A percentile compares a stretch with the other conserved stretches of the same genome.
These are phyloP conservation scores for Annulohypoxylon stygium DNA, from an alignment of 495 filamentous ascomycete genomes.

Conservation along the genomic window DNA sequence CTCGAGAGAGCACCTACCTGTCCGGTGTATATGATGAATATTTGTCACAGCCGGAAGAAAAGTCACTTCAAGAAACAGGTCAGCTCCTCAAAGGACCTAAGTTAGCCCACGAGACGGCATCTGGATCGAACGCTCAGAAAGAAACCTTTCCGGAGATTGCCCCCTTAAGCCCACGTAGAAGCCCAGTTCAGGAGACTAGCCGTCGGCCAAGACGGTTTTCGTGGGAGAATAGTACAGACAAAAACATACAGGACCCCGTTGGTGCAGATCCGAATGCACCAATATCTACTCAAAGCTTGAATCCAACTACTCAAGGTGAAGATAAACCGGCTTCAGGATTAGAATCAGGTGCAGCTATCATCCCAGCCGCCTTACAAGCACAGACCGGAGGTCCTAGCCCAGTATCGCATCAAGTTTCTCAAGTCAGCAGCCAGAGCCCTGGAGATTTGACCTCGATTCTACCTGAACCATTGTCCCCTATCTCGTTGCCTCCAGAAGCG, in stretches of 20 bases:
- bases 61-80: slow-evolving; percentile 45
- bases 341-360: slow-evolving; percentile 4
- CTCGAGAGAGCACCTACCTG: slow-evolving; percentile 61
- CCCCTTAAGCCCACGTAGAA: slow-evolving; percentile 38
- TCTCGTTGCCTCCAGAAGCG: slow-evolving; percentile 47
- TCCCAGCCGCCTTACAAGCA: slow-evolving; percentile 27
- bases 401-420: slow-evolving; percentile 55
- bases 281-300: slow-evolving; percentile 15
- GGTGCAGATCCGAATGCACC: slow-evolving; percentile 20
- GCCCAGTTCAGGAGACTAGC: slow-evolving; percentile 25
- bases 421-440: slow-evolving; percentile 51
- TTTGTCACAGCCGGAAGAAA: slow-evolving; percentile 54
- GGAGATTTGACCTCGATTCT: slow-evolving; percentile 35
- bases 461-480: slow-evolving; percentile 54
- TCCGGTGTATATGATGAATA: slow-evolving; percentile 62
- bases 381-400: slow-evolving; percentile 23
- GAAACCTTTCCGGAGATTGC: slow-evolving; percentile 35
- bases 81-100: slow-evolving; percentile 35
- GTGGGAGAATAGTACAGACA: slow-evolving; percentile 62
- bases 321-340: neutral
- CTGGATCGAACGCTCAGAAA: slow-evolving; percentile 15
- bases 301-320: neutral
- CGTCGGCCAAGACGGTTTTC: slow-evolving; percentile 61
- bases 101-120: neutral
- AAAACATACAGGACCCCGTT: slow-evolving; percentile 30